These are phyloP conservation scores for Teratosphaeria pseudoeucalypti DNA, from an alignment of 2,329 filamentous ascomycete genomes.

Conservation along the genomic window DNA sequence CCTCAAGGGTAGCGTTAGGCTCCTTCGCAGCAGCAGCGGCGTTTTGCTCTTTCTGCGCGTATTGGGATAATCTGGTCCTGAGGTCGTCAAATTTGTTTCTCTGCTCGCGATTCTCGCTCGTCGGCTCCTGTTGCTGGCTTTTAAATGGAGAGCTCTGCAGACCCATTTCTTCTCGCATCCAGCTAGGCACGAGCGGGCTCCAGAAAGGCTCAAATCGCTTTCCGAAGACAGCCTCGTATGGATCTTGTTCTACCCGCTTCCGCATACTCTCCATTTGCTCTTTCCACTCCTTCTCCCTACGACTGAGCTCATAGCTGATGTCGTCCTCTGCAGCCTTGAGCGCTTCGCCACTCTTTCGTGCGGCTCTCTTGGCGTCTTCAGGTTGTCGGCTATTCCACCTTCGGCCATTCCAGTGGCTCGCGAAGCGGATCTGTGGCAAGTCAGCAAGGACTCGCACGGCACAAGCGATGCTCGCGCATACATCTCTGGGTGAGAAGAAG, in stretches of 20 bases:
- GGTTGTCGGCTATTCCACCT: background rate
- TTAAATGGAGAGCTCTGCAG: slow-evolving; percentile 3
- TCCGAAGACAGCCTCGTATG: slow-evolving; percentile 35
- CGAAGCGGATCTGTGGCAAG: slow-evolving; percentile 18
- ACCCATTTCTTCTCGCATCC: slow-evolving; percentile 22
- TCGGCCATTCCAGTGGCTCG: slow-evolving; percentile 15
- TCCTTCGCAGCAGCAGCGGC: background rate
- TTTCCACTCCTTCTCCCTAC: slow-evolving; percentile 23
- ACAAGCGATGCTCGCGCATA: background rate
- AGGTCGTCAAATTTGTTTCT: background rate
- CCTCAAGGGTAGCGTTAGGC: background rate
- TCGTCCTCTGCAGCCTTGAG: slow-evolving; percentile 1
- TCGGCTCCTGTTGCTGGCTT: slow-evolving; percentile 3
- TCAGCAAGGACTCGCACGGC: background rate
- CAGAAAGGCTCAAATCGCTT: slow-evolving; percentile 28
- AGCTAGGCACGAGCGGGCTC: slow-evolving; percentile 20
- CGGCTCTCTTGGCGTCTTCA: slow-evolving; percentile 9
- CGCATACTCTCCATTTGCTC: slow-evolving; percentile 24
- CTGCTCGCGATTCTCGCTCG: background rate
- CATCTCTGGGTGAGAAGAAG: slow-evolving; percentile 16
- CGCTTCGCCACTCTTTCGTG: background rate
- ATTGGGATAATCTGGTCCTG: background rate
- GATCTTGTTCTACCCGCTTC: slow-evolving; percentile 29
- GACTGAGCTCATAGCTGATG: slow-evolving; percentile 17
- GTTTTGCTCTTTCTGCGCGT: background rate